A percentile compares a stretch with the other conserved stretches of the same genome.
These are phyloP conservation scores for Calonectria leucothoes DNA, from an alignment of 2,329 filamentous ascomycete genomes.

Conservation along the genomic window DNA sequence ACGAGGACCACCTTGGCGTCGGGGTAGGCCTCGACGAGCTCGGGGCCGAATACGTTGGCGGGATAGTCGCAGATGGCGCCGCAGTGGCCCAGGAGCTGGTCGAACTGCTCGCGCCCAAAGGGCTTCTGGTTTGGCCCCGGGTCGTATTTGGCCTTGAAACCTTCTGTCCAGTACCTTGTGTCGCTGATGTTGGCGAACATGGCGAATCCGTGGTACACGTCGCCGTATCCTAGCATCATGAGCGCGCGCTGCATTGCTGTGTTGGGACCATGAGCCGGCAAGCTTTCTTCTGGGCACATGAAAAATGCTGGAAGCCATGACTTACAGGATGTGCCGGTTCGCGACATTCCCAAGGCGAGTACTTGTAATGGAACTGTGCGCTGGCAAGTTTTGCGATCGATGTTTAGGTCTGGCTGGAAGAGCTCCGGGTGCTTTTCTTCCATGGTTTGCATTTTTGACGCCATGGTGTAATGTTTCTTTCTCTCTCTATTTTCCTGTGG, in stretches of 20 bases:
- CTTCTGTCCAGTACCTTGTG: conserved; percentile 7
- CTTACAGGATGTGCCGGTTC: conserved; percentile 18
- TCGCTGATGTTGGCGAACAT: conserved; percentile 20
- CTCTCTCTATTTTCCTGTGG: neutral
- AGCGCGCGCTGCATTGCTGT: conserved; percentile 20
- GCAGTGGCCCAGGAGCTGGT: conserved; percentile 25
- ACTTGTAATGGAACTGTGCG: conserved; percentile 18
- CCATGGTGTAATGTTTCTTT: neutral
- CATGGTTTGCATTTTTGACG: conserved; percentile 9
- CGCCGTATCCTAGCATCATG: conserved; percentile 22
- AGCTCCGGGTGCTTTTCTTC: conserved; percentile 21
- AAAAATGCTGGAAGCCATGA: too few relatives aligned
- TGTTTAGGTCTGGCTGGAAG: conserved; percentile 14
- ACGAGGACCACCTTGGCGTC: conserved; percentile 30
- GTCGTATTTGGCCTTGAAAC: conserved; percentile 9
- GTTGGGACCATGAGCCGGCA: neutral
- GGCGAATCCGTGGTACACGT: conserved; percentile 25
- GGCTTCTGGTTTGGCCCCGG: neutral
- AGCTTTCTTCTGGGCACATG: too few relatives aligned
- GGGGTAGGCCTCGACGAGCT: conserved; percentile 30
- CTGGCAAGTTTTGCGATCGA: conserved; percentile 9
- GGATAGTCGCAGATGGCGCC: conserved; percentile 27
- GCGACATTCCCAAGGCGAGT: conserved; percentile 15
- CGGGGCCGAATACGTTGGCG: conserved; percentile 24
- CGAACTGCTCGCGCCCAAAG: conserved; percentile 17